Conservation (phyloP, 2,329 filamentous ascomycete genomes). For the Nemania sp. region DNA sequence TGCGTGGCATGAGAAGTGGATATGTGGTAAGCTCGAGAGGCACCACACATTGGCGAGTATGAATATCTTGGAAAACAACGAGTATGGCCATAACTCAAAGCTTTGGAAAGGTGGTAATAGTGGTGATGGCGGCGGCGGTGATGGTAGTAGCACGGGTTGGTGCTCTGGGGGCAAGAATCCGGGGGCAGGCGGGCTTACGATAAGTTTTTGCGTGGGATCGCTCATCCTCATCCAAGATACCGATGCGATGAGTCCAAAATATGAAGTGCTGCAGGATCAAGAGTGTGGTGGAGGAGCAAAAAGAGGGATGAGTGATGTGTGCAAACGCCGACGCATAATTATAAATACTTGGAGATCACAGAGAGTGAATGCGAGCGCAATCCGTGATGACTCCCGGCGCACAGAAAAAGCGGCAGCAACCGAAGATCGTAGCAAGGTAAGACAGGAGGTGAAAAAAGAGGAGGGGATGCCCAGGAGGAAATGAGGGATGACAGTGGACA, state of each 20-base stretch:
- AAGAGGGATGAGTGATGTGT: slow-evolving; percentile 4
- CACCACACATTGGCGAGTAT: neutral
- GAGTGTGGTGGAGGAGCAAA: slow-evolving; percentile 7
- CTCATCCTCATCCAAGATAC: slow-evolving; percentile 25
- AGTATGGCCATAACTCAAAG: neutral
- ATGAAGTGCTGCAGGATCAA: slow-evolving; percentile 6
- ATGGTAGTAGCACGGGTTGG: neutral
- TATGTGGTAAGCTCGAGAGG: neutral
- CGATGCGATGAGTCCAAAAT: neutral
- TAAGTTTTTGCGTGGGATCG: slow-evolving; percentile 25
- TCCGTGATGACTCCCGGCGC: neutral
- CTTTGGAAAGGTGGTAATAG: no score
- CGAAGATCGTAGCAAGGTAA: neutral
- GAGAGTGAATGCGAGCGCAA: neutral
- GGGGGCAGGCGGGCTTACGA: slow-evolving; percentile 24
- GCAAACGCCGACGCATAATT: slow-evolving; percentile 20
- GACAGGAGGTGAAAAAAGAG: neutral
- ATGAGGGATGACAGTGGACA: neutral
- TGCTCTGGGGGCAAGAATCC: neutral
- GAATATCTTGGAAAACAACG: neutral
- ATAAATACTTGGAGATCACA: neutral
- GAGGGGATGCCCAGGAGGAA: neutral
- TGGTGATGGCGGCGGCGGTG: no score
- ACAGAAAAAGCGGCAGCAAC: neutral
- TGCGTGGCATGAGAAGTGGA: neutral